Conservation (phyloP, 2,329 filamentous ascomycete species). For the Verticillium nonalfalfae region DNA sequence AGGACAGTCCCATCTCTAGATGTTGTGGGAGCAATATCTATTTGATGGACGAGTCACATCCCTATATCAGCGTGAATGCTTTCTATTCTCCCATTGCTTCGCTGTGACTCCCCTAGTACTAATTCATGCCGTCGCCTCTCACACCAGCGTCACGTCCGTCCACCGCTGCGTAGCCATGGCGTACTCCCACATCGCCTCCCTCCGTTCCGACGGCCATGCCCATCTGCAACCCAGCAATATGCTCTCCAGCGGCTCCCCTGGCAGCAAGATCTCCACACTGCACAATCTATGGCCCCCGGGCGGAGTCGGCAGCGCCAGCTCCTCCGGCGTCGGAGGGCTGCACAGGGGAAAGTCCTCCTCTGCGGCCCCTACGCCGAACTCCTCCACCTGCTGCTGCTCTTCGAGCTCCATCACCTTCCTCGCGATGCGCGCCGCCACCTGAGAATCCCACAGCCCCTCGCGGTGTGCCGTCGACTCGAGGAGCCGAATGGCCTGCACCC, state of each 20-base stretch:
- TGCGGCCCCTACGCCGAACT: background rate
- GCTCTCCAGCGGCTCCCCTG: background rate
- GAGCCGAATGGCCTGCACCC: slow-evolving; percentile 28
- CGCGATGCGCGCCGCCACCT: slow-evolving; percentile 21
- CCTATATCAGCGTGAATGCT: too few species aligned
- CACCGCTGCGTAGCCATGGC: background rate
- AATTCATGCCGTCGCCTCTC: background rate
- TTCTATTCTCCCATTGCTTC: background rate
- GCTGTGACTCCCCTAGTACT: background rate
- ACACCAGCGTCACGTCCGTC: background rate
- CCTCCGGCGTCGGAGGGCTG: background rate
- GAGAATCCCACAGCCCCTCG: slow-evolving; percentile 35
- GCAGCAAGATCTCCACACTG: background rate
- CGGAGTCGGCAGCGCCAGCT: background rate
- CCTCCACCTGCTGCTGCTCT: slow-evolving; percentile 13
- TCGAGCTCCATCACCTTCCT: slow-evolving; percentile 30
- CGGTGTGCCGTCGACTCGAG: slow-evolving; percentile 21
- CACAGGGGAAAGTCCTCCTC: background rate
- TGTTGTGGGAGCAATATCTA: too few species aligned
- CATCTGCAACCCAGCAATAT: background rate
- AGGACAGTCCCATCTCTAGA: too few species aligned
- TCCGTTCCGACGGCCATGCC: background rate
- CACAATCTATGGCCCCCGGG: background rate
- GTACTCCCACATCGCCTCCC: background rate
- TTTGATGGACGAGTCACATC: too few species aligned